phyloP scores from a whole-genome alignment of 345 rosid genomes.

The Citrus glauca region DNA sequence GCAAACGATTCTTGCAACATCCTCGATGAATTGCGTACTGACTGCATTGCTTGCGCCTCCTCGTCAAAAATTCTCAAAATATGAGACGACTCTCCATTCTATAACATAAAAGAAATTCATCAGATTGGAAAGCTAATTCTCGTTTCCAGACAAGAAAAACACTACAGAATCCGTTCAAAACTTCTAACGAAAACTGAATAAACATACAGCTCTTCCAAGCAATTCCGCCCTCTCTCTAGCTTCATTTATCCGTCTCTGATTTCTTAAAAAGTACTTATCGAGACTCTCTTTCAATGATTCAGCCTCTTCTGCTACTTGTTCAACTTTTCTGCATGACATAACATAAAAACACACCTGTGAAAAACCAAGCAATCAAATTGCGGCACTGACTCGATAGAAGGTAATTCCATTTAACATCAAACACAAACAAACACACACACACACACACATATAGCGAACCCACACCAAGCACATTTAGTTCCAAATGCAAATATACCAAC shows the following conservation, averaged over 20 bases:
- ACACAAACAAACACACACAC: too few species aligned
- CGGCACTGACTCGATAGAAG: background rate
- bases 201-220: conserved; percentile 70
- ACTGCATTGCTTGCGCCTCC: conserved; percentile 86
- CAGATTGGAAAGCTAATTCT: background rate
- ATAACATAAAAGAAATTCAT: conserved; percentile 13
- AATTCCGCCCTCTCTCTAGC: conserved; percentile 86
- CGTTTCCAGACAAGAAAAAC: background rate
- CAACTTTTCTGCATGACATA: conserved; percentile 57
- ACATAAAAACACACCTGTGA: background rate
- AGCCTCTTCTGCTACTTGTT: conserved; percentile 86
- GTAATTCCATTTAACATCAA: background rate
- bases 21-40: conserved; percentile 75
- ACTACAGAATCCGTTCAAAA: background rate
- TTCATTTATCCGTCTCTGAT: conserved; percentile 63
- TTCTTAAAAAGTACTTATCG: conserved; percentile 63
- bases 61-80: conserved; percentile 84
- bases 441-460: too few species aligned
- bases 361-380: background rate
- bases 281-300: conserved; percentile 73
- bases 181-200: background rate
- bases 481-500: background rate
- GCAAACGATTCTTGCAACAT: conserved; percentile 81
- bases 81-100: conserved; percentile 82
- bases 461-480: background rate